These are phyloP conservation scores for Nannochloris sp. DNA, from an alignment of 139 green algal species.

Conservation along the genomic window DNA sequence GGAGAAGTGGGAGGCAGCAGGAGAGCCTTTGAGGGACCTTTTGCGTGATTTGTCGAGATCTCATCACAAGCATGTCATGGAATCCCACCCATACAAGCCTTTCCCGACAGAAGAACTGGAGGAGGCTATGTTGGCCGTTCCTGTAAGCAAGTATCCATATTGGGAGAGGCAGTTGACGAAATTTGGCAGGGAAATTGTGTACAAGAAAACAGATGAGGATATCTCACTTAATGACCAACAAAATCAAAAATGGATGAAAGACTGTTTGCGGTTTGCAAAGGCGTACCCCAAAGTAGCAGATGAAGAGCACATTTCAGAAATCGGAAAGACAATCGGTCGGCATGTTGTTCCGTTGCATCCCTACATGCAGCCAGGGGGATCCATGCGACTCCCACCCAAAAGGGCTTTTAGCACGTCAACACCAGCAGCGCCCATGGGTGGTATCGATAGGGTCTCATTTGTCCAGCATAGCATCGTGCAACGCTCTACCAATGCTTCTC, in stretches of 20 bases:
- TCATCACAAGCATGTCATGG: slow-evolving; percentile 12
- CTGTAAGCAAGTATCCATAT: slow-evolving; percentile 6
- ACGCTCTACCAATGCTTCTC: no score
- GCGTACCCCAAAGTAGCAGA: slow-evolving; percentile 12
- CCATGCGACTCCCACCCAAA: not conserved
- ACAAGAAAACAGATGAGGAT: not conserved
- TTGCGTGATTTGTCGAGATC: slow-evolving; percentile 8
- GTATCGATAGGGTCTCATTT: no score
- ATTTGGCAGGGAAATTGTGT: slow-evolving; percentile 31
- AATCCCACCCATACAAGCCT: slow-evolving; percentile 32
- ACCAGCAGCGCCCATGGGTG: no score
- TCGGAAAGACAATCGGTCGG: not conserved
- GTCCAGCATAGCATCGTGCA: no score
- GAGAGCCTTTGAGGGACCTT: slow-evolving; percentile 1
- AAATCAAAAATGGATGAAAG: slow-evolving; percentile 14
- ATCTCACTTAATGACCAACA: not conserved
- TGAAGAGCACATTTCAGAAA: not conserved
- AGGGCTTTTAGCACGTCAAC: not conserved
- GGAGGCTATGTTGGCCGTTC: slow-evolving; percentile 28
- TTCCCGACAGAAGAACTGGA: slow-evolving; percentile 37
- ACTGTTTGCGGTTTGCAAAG: slow-evolving; percentile 9
- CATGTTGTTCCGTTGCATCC: slow-evolving; percentile 18
- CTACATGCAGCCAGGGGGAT: slow-evolving; percentile 10
- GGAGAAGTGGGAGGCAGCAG: slow-evolving; percentile 2
- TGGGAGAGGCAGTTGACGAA: slow-evolving; percentile 14